Evolutionary conservation across 1,139 yeast genomes (phyloP).

Genomic region (Taphrina confusa): DNA sequence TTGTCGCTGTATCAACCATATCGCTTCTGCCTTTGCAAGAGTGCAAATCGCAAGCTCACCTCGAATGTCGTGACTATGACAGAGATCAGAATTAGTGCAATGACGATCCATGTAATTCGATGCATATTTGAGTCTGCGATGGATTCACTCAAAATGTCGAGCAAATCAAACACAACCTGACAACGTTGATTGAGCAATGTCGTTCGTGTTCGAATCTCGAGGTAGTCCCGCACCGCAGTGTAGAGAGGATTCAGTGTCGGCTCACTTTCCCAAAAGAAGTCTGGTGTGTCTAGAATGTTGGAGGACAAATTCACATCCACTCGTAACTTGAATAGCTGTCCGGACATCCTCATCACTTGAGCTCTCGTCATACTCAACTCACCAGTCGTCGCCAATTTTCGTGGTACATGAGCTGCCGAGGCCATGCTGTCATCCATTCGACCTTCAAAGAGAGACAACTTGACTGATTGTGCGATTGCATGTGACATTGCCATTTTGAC

Average conservation of each 20-base stretch:
- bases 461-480: conserved; percentile 95
- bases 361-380: conserved; percentile 70
- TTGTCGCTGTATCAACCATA: background rate
- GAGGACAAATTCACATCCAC: conserved; percentile 92
- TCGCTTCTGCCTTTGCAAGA: conserved; percentile 23
- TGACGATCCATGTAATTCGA: conserved; percentile 86
- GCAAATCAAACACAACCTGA: conserved; percentile 87
- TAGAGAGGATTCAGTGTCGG: conserved; percentile 93
- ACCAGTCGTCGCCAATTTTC: conserved; percentile 86
- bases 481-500: conserved; percentile 91
- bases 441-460: conserved; percentile 84
- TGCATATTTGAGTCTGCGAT: conserved; percentile 88
- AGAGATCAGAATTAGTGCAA: conserved; percentile 74
- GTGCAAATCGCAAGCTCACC: conserved; percentile 34
- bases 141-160: conserved; percentile 89
- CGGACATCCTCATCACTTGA: conserved; percentile 81
- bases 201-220: conserved; percentile 92
- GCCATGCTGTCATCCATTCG: conserved; percentile 72
- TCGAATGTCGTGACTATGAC: conserved; percentile 42
- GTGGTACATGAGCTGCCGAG: conserved; percentile 84
- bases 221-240: conserved; percentile 82
- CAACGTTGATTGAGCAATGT: conserved; percentile 91
- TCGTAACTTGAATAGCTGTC: conserved; percentile 80
- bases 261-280: conserved; percentile 93
- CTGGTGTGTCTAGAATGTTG: conserved; percentile 90